Percentiles rank a stretch among this genome's conserved stretches.
phyloP scores from a whole-genome alignment of 306 rosid species.

The Betula pendula region DNA sequence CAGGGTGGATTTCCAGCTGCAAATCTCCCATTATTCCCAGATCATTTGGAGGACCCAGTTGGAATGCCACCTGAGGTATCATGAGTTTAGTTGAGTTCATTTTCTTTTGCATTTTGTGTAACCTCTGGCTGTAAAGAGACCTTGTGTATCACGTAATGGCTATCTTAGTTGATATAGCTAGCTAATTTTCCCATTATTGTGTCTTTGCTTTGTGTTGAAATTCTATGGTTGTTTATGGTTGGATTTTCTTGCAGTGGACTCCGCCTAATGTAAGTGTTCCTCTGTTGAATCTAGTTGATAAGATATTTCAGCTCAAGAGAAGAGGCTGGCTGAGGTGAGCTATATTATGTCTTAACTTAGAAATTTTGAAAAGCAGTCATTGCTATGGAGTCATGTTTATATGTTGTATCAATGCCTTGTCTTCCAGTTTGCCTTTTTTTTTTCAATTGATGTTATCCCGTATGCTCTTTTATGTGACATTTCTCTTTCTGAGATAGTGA shows the following conservation, averaged over 20 bases:
- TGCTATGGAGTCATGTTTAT: slow-evolving; percentile 18
- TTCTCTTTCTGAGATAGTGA: background rate
- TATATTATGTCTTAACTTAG: slow-evolving; percentile 23
- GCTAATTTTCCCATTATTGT: background rate
- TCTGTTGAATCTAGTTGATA: slow-evolving; percentile 90
- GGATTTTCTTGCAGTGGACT: slow-evolving; percentile 75
- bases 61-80: slow-evolving; percentile 97
- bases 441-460: slow-evolving; percentile 15
- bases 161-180: background rate
- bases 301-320: slow-evolving; percentile 92
- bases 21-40: slow-evolving; percentile 33
- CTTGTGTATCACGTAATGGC: slow-evolving; percentile 21
- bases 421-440: slow-evolving; percentile 11
- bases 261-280: slow-evolving; percentile 98
- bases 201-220: background rate
- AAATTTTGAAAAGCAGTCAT: slow-evolving; percentile 4
- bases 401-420: slow-evolving; percentile 4
- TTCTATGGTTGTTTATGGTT: slow-evolving; percentile 23
- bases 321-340: slow-evolving; percentile 98
- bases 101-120: slow-evolving; percentile 30
- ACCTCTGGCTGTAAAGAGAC: slow-evolving; percentile 27
- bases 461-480: background rate
- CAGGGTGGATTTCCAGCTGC: slow-evolving; percentile 41
- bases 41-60: slow-evolving; percentile 60
- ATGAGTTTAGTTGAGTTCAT: slow-evolving; percentile 21